These are phyloP conservation scores for Fusarium verrucosum DNA, from an alignment of 2,329 filamentous ascomycete genomes.

Conservation along the genomic window DNA sequence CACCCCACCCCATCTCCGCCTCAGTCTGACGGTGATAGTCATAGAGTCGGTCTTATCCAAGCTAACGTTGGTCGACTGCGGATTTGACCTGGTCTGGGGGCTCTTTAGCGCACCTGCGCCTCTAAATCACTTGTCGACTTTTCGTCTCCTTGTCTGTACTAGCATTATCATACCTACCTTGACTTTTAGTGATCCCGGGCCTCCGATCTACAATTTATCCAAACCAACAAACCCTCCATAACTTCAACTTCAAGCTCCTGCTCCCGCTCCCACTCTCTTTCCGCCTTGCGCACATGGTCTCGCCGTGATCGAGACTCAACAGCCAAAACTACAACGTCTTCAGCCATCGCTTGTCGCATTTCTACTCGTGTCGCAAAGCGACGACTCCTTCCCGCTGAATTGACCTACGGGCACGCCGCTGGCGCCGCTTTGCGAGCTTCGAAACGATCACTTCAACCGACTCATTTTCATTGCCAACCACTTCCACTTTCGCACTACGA, in stretches of 20 bases:
- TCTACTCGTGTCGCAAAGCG: constrained; percentile 4
- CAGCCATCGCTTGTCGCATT: constrained; percentile 2
- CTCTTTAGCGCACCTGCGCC: constrained; percentile 23
- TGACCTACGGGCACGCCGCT: constrained; percentile 17
- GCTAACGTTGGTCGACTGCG: constrained; percentile 11
- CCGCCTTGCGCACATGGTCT: background rate
- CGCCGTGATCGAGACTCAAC: constrained; percentile 11
- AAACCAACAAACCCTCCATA: constrained; percentile 29
- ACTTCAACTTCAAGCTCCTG: background rate
- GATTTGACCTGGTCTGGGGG: constrained; percentile 20
- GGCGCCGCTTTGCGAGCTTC: constrained; percentile 12
- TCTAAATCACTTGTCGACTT: constrained; percentile 17
- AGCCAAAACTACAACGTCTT: background rate
- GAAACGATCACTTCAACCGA: background rate
- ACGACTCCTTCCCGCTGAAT: constrained; percentile 17
- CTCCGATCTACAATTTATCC: constrained; percentile 35
- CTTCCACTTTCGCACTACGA: background rate
- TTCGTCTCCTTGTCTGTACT: constrained; percentile 15
- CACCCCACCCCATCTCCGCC: constrained; percentile 35
- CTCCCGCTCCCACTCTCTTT: background rate
- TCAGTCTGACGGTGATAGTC: constrained; percentile 27
- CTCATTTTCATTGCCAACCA: background rate
- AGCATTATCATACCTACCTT: constrained; percentile 32
- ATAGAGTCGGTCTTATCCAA: constrained; percentile 16
- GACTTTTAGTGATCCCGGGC: constrained; percentile 24